Percentiles rank a stretch among this genome's conserved stretches.
These are phyloP conservation scores for Raddia distichophylla DNA, from an alignment of 176 grass and related monocot genomes.

Conservation along the genomic window DNA sequence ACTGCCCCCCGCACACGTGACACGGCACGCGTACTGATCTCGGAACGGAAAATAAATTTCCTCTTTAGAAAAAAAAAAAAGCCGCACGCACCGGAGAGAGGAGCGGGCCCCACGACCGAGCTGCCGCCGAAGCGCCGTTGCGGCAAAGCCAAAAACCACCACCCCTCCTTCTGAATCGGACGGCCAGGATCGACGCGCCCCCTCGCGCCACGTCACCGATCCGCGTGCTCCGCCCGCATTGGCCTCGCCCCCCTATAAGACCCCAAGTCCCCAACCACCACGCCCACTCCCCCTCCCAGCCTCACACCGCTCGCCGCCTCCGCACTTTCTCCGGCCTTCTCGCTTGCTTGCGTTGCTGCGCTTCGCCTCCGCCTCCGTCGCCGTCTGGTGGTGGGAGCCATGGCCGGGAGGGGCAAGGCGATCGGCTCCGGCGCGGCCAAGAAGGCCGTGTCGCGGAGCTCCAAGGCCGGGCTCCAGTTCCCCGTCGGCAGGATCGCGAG, in stretches of 20 bases:
- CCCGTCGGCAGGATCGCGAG: conserved; percentile 90
- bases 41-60: neutral
- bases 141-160: conserved; percentile 30
- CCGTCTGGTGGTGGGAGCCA: neutral
- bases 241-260: conserved; percentile 42
- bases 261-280: neutral
- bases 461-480: conserved; percentile 98
- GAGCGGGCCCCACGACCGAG: neutral
- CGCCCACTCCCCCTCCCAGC: neutral
- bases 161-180: conserved; percentile 18
- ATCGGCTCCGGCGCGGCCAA: conserved; percentile 76
- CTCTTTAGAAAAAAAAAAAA: too few species aligned
- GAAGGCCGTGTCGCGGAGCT: conserved; percentile 86
- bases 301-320: neutral
- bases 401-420: conserved; percentile 96
- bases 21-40: too few species aligned
- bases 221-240: conserved; percentile 51
- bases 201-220: conserved; percentile 46
- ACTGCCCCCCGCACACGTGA: too few species aligned
- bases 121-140: conserved; percentile 26
- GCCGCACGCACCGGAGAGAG: neutral
- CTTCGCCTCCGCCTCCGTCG: neutral
- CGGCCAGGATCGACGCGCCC: conserved; percentile 3
- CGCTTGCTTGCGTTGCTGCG: neutral
- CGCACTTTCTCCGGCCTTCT: neutral